Percentiles rank a stretch among this genome's conserved stretches.
phyloP scores from a whole-genome alignment of 768 basidiomycete genomes.

The Podaxis sp. region DNA sequence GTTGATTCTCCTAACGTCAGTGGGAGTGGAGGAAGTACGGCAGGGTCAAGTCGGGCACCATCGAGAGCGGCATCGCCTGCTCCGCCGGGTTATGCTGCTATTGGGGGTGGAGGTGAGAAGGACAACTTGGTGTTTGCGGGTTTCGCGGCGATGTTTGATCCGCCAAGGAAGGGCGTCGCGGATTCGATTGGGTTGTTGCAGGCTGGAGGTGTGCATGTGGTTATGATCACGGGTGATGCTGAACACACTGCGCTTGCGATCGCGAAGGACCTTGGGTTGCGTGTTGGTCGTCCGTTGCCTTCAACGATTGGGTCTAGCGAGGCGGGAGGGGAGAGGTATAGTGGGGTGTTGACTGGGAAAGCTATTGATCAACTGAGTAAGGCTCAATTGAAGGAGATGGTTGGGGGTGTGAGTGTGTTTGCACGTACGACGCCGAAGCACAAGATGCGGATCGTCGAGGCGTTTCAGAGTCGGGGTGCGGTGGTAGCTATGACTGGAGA shows the following conservation, averaged over 20 bases:
- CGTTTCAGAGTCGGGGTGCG: conserved; percentile 83
- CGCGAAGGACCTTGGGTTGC: conserved; percentile 79
- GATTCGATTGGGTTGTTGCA: conserved; percentile 82
- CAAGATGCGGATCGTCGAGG: conserved; percentile 96
- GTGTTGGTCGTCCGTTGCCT: conserved; percentile 50
- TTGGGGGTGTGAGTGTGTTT: conserved; percentile 83
- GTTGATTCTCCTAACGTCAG: conserved; percentile 31
- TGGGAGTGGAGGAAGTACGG: conserved; percentile 14
- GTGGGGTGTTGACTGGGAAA: conserved; percentile 60
- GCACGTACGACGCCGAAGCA: conserved; percentile 95
- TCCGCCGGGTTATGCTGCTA: conserved; percentile 7
- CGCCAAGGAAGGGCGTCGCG: conserved; percentile 90
- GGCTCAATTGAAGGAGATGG: conserved; percentile 75
- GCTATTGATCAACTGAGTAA: conserved; percentile 84
- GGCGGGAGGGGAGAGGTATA: conserved; percentile 24
- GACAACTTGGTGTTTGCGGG: conserved; percentile 82
- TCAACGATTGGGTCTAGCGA: conserved; percentile 34
- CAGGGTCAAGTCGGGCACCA: conserved; percentile 22
- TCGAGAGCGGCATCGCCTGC: conserved; percentile 26
- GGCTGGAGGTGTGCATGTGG: conserved; percentile 86
- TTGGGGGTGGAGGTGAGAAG: conserved; percentile 20
- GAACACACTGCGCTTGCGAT: conserved; percentile 89
- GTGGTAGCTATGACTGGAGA: conserved; percentile 98
- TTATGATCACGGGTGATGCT: conserved; percentile 98
- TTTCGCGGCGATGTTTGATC: conserved; percentile 94